A percentile compares a stretch with the other conserved stretches of the same genome.
These are phyloP conservation scores for Solanum hybrid DNA, from an alignment of 305 asterid species.

Conservation along the genomic window DNA sequence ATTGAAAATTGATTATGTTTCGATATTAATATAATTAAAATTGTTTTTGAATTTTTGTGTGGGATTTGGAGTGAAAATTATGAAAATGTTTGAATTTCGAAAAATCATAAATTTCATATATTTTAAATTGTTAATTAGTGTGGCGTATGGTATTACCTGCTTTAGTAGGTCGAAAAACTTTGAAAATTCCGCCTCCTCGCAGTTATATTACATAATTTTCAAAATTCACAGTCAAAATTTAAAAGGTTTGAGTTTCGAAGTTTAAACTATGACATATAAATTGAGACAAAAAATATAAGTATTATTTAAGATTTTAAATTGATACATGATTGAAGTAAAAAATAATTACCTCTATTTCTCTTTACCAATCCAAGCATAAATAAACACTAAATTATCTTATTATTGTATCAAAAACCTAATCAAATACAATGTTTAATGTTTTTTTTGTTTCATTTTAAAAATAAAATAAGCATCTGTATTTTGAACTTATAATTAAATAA, in stretches of 20 bases:
- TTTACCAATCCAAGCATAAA: not conserved
- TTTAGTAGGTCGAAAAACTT: not conserved
- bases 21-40: not conserved
- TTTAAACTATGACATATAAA: not conserved
- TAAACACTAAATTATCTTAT: not conserved
- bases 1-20: not conserved
- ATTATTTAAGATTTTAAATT: not conserved
- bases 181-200: not conserved
- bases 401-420: not conserved
- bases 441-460: not conserved
- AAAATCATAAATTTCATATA: not conserved
- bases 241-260: not conserved
- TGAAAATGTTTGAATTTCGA: not conserved
- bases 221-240: not conserved
- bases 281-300: not conserved
- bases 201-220: not conserved
- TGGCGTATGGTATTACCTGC: not conserved
- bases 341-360: not conserved
- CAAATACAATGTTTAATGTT: not conserved
- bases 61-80: not conserved
- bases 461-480: not conserved
- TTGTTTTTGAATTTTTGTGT: not conserved
- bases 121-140: not conserved
- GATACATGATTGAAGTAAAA: not conserved
- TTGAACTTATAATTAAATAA: not conserved